phyloP scores from a whole-genome alignment of 768 basidiomycete species.

The Boletus vinaceobasis region DNA sequence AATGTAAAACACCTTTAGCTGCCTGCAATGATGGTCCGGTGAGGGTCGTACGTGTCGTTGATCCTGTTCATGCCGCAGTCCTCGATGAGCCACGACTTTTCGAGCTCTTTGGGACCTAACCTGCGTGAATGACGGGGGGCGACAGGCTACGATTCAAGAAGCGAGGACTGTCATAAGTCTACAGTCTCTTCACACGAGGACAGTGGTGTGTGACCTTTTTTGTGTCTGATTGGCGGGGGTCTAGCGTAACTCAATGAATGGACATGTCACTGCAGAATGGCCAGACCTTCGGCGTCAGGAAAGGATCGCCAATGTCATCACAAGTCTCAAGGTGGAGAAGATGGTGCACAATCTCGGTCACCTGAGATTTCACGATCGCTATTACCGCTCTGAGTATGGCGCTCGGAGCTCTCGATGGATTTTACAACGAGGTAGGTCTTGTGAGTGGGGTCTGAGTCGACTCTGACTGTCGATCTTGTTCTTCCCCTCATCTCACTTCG shows the following conservation, averaged over 20 bases:
- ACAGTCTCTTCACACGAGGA: neutral
- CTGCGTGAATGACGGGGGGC: conserved; percentile 18
- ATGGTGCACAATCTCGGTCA: conserved; percentile 32
- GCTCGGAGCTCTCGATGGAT: conserved; percentile 39
- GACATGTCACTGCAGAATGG: conserved; percentile 7
- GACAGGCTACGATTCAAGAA: conserved; percentile 13
- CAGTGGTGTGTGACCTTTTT: neutral
- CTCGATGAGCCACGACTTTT: conserved; percentile 18
- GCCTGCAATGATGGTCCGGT: conserved; percentile 10
- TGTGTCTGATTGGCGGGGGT: neutral
- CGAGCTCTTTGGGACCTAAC: conserved; percentile 10
- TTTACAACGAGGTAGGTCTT: conserved; percentile 15
- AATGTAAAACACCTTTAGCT: conserved; percentile 6
- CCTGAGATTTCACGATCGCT: conserved; percentile 39
- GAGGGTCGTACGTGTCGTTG: conserved; percentile 14
- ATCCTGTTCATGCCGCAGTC: conserved; percentile 7
- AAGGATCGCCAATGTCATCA: conserved; percentile 5
- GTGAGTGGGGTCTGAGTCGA: too few relatives aligned
- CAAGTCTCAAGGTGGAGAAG: conserved; percentile 24
- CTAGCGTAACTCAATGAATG: neutral
- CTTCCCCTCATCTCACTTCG: conserved; percentile 13
- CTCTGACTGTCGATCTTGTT: neutral
- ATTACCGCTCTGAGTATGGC: conserved; percentile 31
- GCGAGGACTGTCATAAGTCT: conserved; percentile 3
- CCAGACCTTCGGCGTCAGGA: conserved; percentile 14